Conservation (phyloP, 1,284 basidiomycete species). For the Caloboletus inedulis region DNA sequence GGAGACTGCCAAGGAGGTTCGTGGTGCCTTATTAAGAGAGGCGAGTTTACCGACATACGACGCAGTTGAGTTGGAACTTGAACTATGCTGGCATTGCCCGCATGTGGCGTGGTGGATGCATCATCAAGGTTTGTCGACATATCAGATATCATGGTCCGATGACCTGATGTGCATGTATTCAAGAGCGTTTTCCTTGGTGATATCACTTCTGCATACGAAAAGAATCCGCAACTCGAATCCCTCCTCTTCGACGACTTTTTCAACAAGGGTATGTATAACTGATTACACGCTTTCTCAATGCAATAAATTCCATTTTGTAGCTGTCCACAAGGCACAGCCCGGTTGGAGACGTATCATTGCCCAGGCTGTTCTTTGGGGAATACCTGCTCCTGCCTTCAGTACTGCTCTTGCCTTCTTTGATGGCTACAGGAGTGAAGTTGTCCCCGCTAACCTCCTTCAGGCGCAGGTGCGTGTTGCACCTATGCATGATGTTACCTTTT, state of each 20-base stretch:
- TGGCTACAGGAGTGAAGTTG: conserved; percentile 89
- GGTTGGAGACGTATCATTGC: conserved; percentile 98
- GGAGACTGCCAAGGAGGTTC: conserved; percentile 93
- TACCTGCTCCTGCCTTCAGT: conserved; percentile 94
- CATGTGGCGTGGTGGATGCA: conserved; percentile 99
- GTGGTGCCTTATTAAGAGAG: conserved; percentile 13
- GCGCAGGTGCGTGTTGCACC: conserved; percentile 59
- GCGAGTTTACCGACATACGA: conserved; percentile 4
- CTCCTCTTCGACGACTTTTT: conserved; percentile 98
- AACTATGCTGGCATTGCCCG: conserved; percentile 97
- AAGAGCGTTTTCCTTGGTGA: conserved; percentile 92
- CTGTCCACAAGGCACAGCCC: conserved; percentile 91
- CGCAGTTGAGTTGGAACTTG: conserved; percentile 72
- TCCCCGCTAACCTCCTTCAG: conserved; percentile 95
- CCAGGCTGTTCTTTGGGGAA: conserved; percentile 96
- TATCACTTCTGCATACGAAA: conserved; percentile 90
- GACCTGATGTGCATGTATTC: conserved; percentile 6
- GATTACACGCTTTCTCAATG: not conserved
- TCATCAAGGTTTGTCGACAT: conserved; percentile 73
- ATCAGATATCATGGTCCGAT: not conserved
- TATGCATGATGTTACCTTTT: not conserved
- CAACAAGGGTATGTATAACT: conserved; percentile 66
- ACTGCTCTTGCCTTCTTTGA: conserved; percentile 99
- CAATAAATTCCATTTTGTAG: conserved; percentile 35
- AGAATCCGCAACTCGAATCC: conserved; percentile 86